Conservation (phyloP, 2,329 filamentous ascomycete genomes). For the Aspergillus candidus region DNA sequence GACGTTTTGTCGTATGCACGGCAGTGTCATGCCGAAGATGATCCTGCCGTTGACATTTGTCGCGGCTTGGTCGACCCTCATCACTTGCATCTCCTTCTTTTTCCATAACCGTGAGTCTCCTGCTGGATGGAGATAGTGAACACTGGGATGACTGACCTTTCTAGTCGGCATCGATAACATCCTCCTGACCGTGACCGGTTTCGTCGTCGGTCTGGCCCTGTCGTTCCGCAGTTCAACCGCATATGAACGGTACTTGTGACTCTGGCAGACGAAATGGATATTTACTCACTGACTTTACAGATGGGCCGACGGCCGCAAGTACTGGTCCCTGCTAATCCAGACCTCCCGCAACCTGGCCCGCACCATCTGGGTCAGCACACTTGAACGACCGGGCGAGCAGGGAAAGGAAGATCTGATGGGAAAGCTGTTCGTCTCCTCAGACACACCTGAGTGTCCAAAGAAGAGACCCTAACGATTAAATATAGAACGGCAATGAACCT, state of each 20-base stretch:
- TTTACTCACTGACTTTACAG: constrained; percentile 8
- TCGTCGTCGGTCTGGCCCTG: constrained; percentile 71
- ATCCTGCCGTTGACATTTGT: constrained; percentile 62
- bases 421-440: constrained; percentile 49
- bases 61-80: constrained; percentile 58
- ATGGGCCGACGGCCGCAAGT: constrained; percentile 59
- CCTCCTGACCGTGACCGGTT: constrained; percentile 70
- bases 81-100: constrained; percentile 52
- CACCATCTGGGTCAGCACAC: constrained; percentile 73
- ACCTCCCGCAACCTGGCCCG: constrained; percentile 56
- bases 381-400: constrained; percentile 52
- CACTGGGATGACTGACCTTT: constrained; percentile 1
- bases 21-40: constrained; percentile 68
- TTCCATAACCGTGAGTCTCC: constrained; percentile 35
- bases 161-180: constrained; percentile 57
- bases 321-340: constrained; percentile 54
- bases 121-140: neutral
- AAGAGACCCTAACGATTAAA: constrained; percentile 8
- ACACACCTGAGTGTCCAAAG: neutral
- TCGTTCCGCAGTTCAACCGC: constrained; percentile 72
- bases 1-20: constrained; percentile 67
- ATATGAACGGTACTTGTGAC: constrained; percentile 55
- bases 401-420: constrained; percentile 62
- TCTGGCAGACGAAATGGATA: neutral
- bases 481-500: constrained; percentile 62